Conservation (phyloP, 768 basidiomycete species). For the Glaciozyma antarctica region DNA sequence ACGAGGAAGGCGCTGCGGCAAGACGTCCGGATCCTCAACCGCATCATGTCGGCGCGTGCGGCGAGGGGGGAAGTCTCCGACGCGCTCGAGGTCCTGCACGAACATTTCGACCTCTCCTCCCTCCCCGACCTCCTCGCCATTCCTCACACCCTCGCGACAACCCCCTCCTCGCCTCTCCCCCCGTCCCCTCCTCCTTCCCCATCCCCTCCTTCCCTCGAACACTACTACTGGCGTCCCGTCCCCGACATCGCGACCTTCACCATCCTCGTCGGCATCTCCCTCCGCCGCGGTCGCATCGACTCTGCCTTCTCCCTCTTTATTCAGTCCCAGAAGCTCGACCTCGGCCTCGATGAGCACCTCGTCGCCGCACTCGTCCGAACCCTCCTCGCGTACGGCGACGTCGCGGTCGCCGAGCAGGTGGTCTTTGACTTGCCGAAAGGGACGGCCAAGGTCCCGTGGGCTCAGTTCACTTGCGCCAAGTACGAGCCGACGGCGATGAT, state of each 20-base stretch:
- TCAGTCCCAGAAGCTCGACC: background rate
- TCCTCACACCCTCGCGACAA: background rate
- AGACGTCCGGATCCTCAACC: constrained; percentile 21
- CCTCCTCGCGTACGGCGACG: constrained; percentile 9
- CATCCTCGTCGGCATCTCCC: constrained; percentile 12
- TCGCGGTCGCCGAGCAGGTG: constrained; percentile 17
- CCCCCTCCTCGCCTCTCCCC: background rate
- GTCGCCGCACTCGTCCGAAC: constrained; percentile 8
- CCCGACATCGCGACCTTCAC: constrained; percentile 24
- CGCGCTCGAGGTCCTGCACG: constrained; percentile 14
- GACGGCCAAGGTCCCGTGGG: background rate
- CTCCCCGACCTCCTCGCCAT: background rate
- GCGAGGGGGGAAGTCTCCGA: background rate
- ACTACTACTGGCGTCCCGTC: background rate
- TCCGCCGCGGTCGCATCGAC: constrained; percentile 9
- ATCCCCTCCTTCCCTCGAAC: background rate
- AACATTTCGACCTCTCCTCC: constrained; percentile 4
- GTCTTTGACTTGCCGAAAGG: background rate
- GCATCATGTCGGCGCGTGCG: constrained; percentile 16
- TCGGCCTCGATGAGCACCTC: constrained; percentile 13
- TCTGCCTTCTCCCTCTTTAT: constrained; percentile 12
- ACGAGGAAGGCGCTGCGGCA: constrained; percentile 3
- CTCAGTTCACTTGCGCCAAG: background rate
- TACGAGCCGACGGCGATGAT: constrained; percentile 3
- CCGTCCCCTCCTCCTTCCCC: background rate